Evolutionary conservation across 208 protist species (phyloP).

Genomic region (Crithidia bombi): DNA sequence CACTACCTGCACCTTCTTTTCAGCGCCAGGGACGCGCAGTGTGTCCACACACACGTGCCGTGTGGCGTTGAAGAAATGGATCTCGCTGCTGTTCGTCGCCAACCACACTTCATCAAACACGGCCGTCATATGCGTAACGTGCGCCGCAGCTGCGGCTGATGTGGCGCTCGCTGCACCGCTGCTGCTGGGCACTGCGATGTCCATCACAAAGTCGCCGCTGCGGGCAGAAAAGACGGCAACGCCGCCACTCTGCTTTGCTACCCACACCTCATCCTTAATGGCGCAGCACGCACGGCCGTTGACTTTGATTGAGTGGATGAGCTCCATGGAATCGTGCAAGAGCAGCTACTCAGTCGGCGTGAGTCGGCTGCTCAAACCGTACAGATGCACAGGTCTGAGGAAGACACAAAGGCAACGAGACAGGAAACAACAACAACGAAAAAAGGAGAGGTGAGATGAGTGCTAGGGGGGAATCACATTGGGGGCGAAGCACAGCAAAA

Average conservation of each 20-base stretch:
- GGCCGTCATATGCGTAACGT: conserved; percentile 42
- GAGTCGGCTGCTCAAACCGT: no score
- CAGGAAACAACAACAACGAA: neutral
- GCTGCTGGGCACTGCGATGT: no score
- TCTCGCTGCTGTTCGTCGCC: conserved; percentile 41
- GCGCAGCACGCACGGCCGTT: conserved; percentile 60
- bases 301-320: conserved; percentile 23
- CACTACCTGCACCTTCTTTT: conserved; percentile 49
- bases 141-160: conserved; percentile 15
- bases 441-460: no score
- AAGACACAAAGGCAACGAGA: neutral
- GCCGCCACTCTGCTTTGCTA: conserved; percentile 59
- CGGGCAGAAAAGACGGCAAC: conserved; percentile 50
- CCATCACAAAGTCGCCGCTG: conserved; percentile 23
- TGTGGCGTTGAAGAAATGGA: conserved; percentile 49
- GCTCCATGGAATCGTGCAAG: conserved; percentile 24
- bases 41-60: conserved; percentile 22
- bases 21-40: conserved; percentile 38
- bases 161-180: no score
- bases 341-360: neutral
- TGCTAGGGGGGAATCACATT: no score
- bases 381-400: no score
- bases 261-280: conserved; percentile 71
- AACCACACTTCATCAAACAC: conserved; percentile 76
- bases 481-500: no score